phyloP scores from a whole-genome alignment of 2,329 filamentous ascomycete genomes.

The Westerdykella sp. region DNA sequence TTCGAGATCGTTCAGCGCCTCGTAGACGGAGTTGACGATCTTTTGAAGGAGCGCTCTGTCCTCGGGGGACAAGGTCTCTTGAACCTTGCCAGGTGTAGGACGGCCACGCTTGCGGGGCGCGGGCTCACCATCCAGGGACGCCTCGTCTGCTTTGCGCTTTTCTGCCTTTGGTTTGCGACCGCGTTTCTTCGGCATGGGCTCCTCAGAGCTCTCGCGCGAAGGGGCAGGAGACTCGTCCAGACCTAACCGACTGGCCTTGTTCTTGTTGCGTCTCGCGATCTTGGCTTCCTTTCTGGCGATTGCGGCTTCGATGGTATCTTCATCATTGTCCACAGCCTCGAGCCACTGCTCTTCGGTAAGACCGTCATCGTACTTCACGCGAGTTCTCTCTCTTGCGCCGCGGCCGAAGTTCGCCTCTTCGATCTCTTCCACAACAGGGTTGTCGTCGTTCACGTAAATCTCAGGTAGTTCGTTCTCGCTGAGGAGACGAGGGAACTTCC shows the following conservation, averaged over 20 bases:
- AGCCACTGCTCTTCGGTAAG: slow-evolving; percentile 99
- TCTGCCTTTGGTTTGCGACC: slow-evolving; percentile 72
- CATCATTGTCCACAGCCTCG: slow-evolving; percentile 93
- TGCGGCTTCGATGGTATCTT: slow-evolving; percentile 88
- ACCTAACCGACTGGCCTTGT: slow-evolving; percentile 59
- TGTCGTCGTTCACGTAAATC: slow-evolving; percentile 85
- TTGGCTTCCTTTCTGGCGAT: slow-evolving; percentile 83
- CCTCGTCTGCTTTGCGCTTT: slow-evolving; percentile 81
- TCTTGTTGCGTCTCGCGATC: slow-evolving; percentile 71
- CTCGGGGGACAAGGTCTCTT: slow-evolving; percentile 57
- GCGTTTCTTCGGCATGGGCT: slow-evolving; percentile 68
- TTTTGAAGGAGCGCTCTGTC: slow-evolving; percentile 73
- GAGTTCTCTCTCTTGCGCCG: slow-evolving; percentile 88
- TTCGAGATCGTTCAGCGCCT: slow-evolving; percentile 76
- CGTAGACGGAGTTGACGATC: slow-evolving; percentile 70
- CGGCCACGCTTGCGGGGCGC: slow-evolving; percentile 60
- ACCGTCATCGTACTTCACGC: slow-evolving; percentile 93
- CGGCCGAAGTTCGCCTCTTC: slow-evolving; percentile 70
- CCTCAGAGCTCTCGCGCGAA: slow-evolving; percentile 80
- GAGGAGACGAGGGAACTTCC: slow-evolving; percentile 72
- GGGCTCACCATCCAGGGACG: slow-evolving; percentile 60
- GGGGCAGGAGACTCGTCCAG: slow-evolving; percentile 62
- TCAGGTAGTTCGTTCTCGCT: slow-evolving; percentile 83
- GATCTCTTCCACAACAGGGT: slow-evolving; percentile 70
- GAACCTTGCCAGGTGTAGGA: slow-evolving; percentile 55